phyloP scores from a whole-genome alignment of 1,284 basidiomycete species.

The Apiotrichum porosum region DNA sequence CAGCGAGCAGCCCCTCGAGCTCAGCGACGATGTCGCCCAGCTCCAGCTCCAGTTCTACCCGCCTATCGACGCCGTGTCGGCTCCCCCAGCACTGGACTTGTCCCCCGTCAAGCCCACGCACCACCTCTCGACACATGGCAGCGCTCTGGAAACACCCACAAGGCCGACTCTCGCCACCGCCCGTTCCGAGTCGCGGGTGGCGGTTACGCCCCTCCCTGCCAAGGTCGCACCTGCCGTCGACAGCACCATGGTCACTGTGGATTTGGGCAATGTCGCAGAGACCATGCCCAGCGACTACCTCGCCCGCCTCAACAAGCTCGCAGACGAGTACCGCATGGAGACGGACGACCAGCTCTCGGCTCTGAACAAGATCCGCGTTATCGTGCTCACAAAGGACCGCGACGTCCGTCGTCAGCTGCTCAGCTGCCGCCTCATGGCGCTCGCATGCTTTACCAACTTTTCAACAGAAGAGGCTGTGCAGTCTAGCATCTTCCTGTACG shows the following conservation, averaged over 20 bases:
- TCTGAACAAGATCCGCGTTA: slow-evolving; percentile 78
- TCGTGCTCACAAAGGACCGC: slow-evolving; percentile 59
- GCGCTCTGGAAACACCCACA: slow-evolving; percentile 23
- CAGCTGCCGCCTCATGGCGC: slow-evolving; percentile 73
- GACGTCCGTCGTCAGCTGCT: slow-evolving; percentile 73
- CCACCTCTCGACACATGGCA: slow-evolving; percentile 1
- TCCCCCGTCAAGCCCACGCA: not conserved
- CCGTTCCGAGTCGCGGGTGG: slow-evolving; percentile 1
- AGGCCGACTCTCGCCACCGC: slow-evolving; percentile 9
- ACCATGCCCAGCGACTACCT: slow-evolving; percentile 15
- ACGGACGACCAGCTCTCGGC: slow-evolving; percentile 83
- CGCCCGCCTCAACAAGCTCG: slow-evolving; percentile 66
- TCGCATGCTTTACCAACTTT: slow-evolving; percentile 80
- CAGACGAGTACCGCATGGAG: slow-evolving; percentile 69
- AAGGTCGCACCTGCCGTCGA: slow-evolving; percentile 5
- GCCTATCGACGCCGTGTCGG: slow-evolving; percentile 13
- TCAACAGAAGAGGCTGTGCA: slow-evolving; percentile 69
- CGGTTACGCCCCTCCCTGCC: slow-evolving; percentile 5
- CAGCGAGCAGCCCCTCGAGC: slow-evolving; percentile 1
- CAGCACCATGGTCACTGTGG: slow-evolving; percentile 29
- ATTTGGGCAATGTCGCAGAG: slow-evolving; percentile 29
- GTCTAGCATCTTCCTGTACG: slow-evolving; percentile 79
- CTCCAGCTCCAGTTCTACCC: slow-evolving; percentile 51
- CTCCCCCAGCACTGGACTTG: not conserved
- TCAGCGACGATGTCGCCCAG: slow-evolving; percentile 21